Evolutionary conservation across 768 basidiomycete species (phyloP).

Genomic region (Macrolepiota dolichaula): DNA sequence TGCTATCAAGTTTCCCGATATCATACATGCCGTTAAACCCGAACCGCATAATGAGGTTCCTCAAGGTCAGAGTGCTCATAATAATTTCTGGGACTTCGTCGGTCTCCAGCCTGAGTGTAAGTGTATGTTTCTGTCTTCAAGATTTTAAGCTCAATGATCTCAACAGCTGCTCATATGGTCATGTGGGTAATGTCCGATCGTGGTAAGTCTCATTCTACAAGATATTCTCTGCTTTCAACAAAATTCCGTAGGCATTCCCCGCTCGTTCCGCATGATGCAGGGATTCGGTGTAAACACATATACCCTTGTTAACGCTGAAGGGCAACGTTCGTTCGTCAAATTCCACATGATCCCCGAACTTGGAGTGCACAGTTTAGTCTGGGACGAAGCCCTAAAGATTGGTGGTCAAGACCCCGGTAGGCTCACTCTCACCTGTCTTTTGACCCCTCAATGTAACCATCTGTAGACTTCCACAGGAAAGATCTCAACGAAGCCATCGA

Average conservation of each 20-base stretch:
- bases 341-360: conserved; percentile 83
- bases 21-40: conserved; percentile 82
- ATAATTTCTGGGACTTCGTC: conserved; percentile 88
- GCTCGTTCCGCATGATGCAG: conserved; percentile 87
- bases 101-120: conserved; percentile 64
- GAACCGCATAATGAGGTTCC: conserved; percentile 84
- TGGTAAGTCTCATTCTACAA: conserved; percentile 19
- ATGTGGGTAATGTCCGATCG: conserved; percentile 89
- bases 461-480: conserved; percentile 79
- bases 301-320: conserved; percentile 63
- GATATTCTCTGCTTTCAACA: background rate
- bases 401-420: conserved; percentile 76
- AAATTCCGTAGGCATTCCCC: conserved; percentile 54
- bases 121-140: background rate
- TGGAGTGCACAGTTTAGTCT: conserved; percentile 78
- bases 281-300: conserved; percentile 88
- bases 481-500: conserved; percentile 84
- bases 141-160: conserved; percentile 4
- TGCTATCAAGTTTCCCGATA: conserved; percentile 81
- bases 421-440: background rate
- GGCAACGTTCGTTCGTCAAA: conserved; percentile 80
- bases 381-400: conserved; percentile 90
- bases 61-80: conserved; percentile 66
- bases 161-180: conserved; percentile 50
- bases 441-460: background rate